These are phyloP conservation scores for Fusarium kyushuense DNA, from an alignment of 2,329 filamentous ascomycete species.

Conservation along the genomic window DNA sequence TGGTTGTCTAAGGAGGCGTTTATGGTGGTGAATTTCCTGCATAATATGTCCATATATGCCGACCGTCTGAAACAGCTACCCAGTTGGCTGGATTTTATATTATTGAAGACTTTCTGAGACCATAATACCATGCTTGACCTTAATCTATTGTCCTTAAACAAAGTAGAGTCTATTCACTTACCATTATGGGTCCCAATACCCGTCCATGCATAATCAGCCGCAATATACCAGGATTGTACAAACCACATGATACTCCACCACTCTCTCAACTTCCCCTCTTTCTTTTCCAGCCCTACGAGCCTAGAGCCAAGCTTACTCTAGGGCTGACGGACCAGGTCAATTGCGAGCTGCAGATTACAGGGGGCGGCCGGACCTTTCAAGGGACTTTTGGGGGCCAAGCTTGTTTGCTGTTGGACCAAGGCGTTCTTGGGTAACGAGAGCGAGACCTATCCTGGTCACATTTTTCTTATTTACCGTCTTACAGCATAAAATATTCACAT, in stretches of 20 bases:
- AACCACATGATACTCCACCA: slow-evolving; percentile 8
- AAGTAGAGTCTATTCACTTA: not conserved
- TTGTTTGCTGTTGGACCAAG: slow-evolving; percentile 8
- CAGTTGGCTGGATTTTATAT: not conserved
- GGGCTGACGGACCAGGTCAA: slow-evolving; percentile 23
- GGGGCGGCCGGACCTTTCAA: slow-evolving; percentile 4
- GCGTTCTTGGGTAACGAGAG: not conserved
- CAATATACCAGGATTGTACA: slow-evolving; percentile 4
- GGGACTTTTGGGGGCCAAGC: slow-evolving; percentile 27
- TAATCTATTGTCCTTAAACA: not conserved
- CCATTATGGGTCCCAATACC: slow-evolving; percentile 10
- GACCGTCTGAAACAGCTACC: not conserved
- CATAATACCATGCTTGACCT: not conserved
- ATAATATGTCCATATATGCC: not conserved
- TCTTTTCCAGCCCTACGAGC: slow-evolving; percentile 33
- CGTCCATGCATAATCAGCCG: slow-evolving; percentile 31
- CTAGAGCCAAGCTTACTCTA: slow-evolving; percentile 11
- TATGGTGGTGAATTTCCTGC: not conserved
- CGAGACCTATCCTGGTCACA: slow-evolving; percentile 12
- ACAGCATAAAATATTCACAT: not conserved
- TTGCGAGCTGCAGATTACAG: slow-evolving; percentile 3
- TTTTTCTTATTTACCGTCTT: slow-evolving; percentile 4
- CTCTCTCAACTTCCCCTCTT: not conserved
- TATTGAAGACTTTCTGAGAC: not conserved
- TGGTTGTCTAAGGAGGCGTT: not conserved